Percentiles rank a stretch among this genome's conserved stretches.
Evolutionary conservation across 371 early-diverging fungal species (phyloP).

Genomic region (Astathelohania contejeani): DNA sequence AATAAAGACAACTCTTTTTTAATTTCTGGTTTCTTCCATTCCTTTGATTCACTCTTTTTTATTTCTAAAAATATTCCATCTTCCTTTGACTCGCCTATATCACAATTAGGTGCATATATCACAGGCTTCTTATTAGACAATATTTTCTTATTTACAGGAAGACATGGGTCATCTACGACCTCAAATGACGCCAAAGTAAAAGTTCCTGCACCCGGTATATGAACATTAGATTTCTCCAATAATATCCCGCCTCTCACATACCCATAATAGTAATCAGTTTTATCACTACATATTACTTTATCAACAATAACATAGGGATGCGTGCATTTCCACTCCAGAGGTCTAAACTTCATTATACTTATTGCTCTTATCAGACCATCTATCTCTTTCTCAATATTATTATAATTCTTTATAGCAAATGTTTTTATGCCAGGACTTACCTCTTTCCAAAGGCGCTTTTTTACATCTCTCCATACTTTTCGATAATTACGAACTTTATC

Average conservation of each 20-base stretch:
- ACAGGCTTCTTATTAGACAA: not conserved
- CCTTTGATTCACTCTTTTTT: not conserved
- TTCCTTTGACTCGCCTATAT: not conserved
- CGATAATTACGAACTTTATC: too few relatives aligned
- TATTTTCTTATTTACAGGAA: not conserved
- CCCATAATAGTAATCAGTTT: too few relatives aligned
- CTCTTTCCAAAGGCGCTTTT: constrained; percentile 43
- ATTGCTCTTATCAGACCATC: not conserved
- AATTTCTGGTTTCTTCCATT: not conserved
- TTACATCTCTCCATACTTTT: constrained; percentile 14
- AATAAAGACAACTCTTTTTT: not conserved
- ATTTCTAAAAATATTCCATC: not conserved
- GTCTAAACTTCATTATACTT: constrained; percentile 4
- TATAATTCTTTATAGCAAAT: too few relatives aligned
- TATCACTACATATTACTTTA: not conserved
- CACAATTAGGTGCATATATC: not conserved
- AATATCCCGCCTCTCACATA: not conserved
- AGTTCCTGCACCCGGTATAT: not conserved
- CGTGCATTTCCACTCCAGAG: constrained; percentile 6
- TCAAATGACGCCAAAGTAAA: too few relatives aligned
- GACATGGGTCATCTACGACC: not conserved
- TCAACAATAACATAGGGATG: constrained; percentile 1
- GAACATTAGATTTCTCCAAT: not conserved
- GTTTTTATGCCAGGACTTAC: constrained; percentile 40
- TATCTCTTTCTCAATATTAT: too few relatives aligned